Base-by-base conservation (phyloP, 208 protist species). In the Endotrypanum monterogeii region DNA sequence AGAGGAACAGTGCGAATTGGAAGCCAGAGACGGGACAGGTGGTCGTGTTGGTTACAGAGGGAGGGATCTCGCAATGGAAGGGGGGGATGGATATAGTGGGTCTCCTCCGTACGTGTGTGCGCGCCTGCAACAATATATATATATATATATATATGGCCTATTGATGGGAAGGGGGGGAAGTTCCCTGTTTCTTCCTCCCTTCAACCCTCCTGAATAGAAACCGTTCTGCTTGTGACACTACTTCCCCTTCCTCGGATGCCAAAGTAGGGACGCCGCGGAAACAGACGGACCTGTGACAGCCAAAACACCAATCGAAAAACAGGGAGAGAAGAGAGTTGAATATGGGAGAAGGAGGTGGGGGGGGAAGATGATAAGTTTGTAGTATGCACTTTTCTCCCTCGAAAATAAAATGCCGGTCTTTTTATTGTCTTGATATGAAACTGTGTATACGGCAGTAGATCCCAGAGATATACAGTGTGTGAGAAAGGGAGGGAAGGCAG, bases 21-120 rank as follows among this genome's bases (percentile, higher is more conserved):
- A 61, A 25, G 56, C 57, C 23, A 23, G 20, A 37, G 35, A 62
- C 16, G 41, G 57, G 55, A 37, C n/a, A n/a, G n/a, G n/a, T n/a
- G n/a, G 44, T 48, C 8, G 44, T 48, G 44, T 48, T 48, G 44
- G 44, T 48, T 18, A 14, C 11, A 35, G 41, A 14, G 11, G 32
- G 37, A 18, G 32, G 37, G 20, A 18, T 25, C 60, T 18, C 37
- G 37, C 60, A 18, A 32, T 46, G 54, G 51, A 69, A 57, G 51
- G 28, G 51, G 67, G 16, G 14, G 28, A 37, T 30, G 58, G 51
- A 74, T 50, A 61, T 61, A 56, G 60, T 23, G 23, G 7, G 67
- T 35, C 60, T 75, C 18, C 35, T 68, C 50, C 8, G 32, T 66
- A 8, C 30, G 0, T 50, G 61, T 51, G 11, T 32, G 35, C 14